Evolutionary conservation across 495 filamentous ascomycete species (phyloP).

Genomic region (Tetracladium marchalianum): DNA sequence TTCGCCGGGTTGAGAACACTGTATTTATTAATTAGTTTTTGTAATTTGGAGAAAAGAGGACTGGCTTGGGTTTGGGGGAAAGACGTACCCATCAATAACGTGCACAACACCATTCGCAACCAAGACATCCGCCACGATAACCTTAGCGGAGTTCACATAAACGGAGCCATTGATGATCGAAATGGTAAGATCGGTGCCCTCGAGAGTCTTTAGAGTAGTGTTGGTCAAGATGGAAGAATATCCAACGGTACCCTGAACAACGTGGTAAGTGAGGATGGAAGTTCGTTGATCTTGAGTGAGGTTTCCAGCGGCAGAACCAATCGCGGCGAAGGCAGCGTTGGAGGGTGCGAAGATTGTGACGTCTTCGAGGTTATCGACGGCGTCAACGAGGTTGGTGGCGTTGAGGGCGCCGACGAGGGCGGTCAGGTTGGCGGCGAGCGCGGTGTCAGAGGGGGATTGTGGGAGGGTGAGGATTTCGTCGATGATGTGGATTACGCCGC

Average conservation of each 20-base stretch:
- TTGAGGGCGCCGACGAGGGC: conserved; percentile 43
- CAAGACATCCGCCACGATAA: conserved; percentile 47
- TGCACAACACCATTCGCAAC: conserved; percentile 59
- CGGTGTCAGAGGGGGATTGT: conserved; percentile 34
- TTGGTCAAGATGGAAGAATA: conserved; percentile 37
- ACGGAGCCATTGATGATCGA: conserved; percentile 30
- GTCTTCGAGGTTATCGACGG: conserved; percentile 33
- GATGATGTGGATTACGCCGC: conserved; percentile 57
- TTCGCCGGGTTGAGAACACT: conserved; percentile 55
- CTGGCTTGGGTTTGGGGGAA: conserved; percentile 1
- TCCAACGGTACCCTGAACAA: conserved; percentile 42
- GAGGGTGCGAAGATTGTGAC: conserved; percentile 55
- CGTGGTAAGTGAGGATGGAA: conserved; percentile 46
- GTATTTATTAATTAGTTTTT: neutral
- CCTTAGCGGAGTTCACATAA: conserved; percentile 37
- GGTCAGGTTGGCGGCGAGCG: conserved; percentile 43
- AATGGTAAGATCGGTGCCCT: conserved; percentile 40
- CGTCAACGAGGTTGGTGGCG: conserved; percentile 31
- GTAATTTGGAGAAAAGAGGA: too few species aligned
- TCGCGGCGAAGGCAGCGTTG: conserved; percentile 50
- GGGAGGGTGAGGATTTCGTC: conserved; percentile 49
- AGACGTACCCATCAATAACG: conserved; percentile 37
- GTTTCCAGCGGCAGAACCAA: conserved; percentile 37
- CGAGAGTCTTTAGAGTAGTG: conserved; percentile 30
- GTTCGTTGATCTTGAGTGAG: conserved; percentile 34